Evolutionary conservation across 306 rosid species (phyloP).

Genomic region (Cicer judaicum): DNA sequence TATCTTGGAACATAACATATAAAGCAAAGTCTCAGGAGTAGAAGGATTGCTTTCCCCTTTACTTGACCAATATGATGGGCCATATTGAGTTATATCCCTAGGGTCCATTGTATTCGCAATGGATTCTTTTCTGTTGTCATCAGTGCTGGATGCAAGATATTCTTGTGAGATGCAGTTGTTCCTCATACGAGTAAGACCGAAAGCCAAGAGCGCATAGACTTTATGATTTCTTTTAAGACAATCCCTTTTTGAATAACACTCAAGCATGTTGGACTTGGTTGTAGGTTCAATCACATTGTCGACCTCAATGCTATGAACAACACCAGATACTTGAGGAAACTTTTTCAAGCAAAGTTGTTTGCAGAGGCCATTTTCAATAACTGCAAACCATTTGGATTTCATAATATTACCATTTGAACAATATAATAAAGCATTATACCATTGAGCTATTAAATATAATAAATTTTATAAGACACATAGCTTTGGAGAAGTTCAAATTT

Average conservation of each 20-base stretch:
- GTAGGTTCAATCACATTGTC: slow-evolving; percentile 53
- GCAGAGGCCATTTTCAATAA: slow-evolving; percentile 60
- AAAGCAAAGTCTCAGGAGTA: slow-evolving; percentile 61
- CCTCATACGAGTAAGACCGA: slow-evolving; percentile 48
- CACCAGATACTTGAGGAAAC: slow-evolving; percentile 62
- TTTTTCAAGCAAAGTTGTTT: slow-evolving; percentile 62
- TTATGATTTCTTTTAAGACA: slow-evolving; percentile 57
- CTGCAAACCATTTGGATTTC: slow-evolving; percentile 56
- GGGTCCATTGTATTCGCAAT: slow-evolving; percentile 58
- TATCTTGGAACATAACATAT: slow-evolving; percentile 54
- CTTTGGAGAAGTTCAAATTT: slow-evolving; percentile 16
- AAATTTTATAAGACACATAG: slow-evolving; percentile 7
- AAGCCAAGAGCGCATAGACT: slow-evolving; percentile 57
- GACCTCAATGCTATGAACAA: slow-evolving; percentile 49
- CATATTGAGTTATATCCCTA: slow-evolving; percentile 46
- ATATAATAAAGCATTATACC: slow-evolving; percentile 32
- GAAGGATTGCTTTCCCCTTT: slow-evolving; percentile 61
- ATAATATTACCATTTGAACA: slow-evolving; percentile 30
- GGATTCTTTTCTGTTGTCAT: slow-evolving; percentile 62
- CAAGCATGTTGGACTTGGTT: slow-evolving; percentile 9
- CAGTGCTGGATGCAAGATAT: slow-evolving; percentile 71
- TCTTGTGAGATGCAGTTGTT: slow-evolving; percentile 57
- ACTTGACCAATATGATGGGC: slow-evolving; percentile 76
- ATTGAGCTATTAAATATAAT: neutral
- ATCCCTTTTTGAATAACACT: slow-evolving; percentile 46